A percentile compares a stretch with the other conserved stretches of the same genome.
Conservation (phyloP, 179 eudicot species). For the Nepenthes alata region DNA sequence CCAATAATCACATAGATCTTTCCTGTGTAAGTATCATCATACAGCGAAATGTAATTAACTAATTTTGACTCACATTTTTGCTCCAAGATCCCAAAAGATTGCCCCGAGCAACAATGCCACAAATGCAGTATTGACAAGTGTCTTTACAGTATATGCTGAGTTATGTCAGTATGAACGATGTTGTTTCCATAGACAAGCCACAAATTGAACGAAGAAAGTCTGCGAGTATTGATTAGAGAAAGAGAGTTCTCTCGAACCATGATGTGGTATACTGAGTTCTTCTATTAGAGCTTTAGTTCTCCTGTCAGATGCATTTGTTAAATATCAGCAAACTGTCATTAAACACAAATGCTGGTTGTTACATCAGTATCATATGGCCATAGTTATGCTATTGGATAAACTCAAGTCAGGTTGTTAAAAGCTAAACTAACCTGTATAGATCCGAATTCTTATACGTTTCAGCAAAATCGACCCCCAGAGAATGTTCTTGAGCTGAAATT, state of each 20-base stretch:
- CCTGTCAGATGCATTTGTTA: conserved; percentile 9
- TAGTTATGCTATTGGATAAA: neutral
- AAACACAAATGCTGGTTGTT: neutral
- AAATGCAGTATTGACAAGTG: conserved; percentile 17
- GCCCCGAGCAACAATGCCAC: conserved; percentile 27
- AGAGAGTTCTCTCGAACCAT: conserved; percentile 22
- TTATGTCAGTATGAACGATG: conserved; percentile 33
- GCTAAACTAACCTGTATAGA: conserved; percentile 7
- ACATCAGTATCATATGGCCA: neutral
- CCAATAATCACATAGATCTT: too few relatives aligned
- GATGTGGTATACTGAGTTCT: conserved; percentile 19
- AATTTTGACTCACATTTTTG: conserved; percentile 11
- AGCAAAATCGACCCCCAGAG: conserved; percentile 32
- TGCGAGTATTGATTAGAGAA: conserved; percentile 24
- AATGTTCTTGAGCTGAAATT: conserved; percentile 25
- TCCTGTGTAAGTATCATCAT: too few relatives aligned
- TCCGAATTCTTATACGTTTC: conserved; percentile 28
- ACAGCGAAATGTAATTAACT: too few relatives aligned
- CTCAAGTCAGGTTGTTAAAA: neutral
- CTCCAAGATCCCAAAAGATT: conserved; percentile 32
- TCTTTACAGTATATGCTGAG: conserved; percentile 24
- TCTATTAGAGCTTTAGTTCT: conserved; percentile 24
- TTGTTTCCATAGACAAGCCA: conserved; percentile 36
- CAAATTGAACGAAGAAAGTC: conserved; percentile 16
- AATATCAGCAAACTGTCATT: neutral